Percentiles rank a stretch among this genome's conserved stretches.
phyloP scores from a whole-genome alignment of 1,284 basidiomycete genomes.

The Butyriboletus appendiculatus region DNA sequence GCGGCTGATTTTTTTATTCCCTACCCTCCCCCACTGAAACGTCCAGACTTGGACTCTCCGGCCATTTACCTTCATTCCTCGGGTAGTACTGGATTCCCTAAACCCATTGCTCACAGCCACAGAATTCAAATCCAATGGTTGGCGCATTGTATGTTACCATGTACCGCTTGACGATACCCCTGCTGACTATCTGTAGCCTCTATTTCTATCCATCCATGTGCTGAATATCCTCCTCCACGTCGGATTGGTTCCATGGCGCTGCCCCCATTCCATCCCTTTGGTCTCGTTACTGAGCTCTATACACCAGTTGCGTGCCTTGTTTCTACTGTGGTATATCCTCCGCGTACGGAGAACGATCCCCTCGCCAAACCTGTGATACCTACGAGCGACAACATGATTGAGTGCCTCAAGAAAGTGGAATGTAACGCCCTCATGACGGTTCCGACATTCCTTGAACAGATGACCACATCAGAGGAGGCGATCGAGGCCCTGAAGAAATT shows the following conservation, averaged over 20 bases:
- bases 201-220: not conserved
- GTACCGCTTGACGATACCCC: not conserved
- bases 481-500: constrained; percentile 15
- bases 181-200: constrained; percentile 6
- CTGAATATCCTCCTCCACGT: constrained; percentile 10
- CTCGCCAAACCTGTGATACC: constrained; percentile 9
- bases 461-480: constrained; percentile 8
- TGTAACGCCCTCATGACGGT: constrained; percentile 20
- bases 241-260: constrained; percentile 27
- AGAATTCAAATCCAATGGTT: constrained; percentile 29
- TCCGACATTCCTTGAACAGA: constrained; percentile 26
- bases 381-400: constrained; percentile 12
- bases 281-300: constrained; percentile 22
- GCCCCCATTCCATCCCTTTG: constrained; percentile 29
- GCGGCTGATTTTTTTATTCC: constrained; percentile 26
- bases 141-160: constrained; percentile 15
- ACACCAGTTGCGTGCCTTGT: constrained; percentile 7
- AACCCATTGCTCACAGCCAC: constrained; percentile 32
- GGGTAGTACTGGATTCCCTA: constrained; percentile 41
- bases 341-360: constrained; percentile 5
- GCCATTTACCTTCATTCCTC: constrained; percentile 39
- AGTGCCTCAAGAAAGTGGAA: not conserved
- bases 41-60: constrained; percentile 23
- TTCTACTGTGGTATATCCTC: constrained; percentile 19
- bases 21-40: constrained; percentile 24